phyloP scores from a whole-genome alignment of 1,139 yeast species.

The Sugiyamaella pinicola region DNA sequence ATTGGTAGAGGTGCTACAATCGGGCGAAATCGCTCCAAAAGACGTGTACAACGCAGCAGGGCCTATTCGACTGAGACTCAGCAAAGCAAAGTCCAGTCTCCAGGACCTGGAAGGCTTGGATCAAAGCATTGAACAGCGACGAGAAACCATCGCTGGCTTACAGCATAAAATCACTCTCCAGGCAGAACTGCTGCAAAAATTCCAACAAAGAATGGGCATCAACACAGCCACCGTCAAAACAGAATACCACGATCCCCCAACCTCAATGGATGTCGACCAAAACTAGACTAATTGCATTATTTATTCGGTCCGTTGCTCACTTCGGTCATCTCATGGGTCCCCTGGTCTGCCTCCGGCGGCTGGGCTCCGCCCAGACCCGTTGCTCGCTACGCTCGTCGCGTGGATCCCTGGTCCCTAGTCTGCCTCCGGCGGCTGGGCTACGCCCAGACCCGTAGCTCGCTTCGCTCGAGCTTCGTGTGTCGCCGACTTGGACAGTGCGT shows the following conservation, averaged over 20 bases:
- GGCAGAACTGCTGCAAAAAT: constrained; percentile 8
- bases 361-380: constrained; percentile 13
- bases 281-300: neutral
- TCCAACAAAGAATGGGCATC: constrained; percentile 16
- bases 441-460: too few species aligned
- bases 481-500: too few species aligned
- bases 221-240: neutral
- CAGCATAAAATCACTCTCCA: constrained; percentile 19
- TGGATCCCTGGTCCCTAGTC: too few species aligned
- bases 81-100: constrained; percentile 28
- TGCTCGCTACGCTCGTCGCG: constrained; percentile 5
- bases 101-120: constrained; percentile 30
- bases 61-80: constrained; percentile 33
- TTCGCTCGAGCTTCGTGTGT: too few species aligned
- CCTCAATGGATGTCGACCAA: constrained; percentile 8
- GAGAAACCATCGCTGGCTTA: constrained; percentile 11
- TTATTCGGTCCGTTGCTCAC: too few species aligned
- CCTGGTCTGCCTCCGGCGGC: too few species aligned
- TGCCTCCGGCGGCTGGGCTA: too few species aligned
- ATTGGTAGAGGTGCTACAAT: constrained; percentile 30
- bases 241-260: too few species aligned
- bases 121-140: constrained; percentile 28
- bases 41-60: constrained; percentile 37
- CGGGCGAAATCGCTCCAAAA: constrained; percentile 31
- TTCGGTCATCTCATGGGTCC: too few species aligned